These are phyloP conservation scores for Corylus heterophylla DNA, from an alignment of 306 rosid species.

Conservation along the genomic window DNA sequence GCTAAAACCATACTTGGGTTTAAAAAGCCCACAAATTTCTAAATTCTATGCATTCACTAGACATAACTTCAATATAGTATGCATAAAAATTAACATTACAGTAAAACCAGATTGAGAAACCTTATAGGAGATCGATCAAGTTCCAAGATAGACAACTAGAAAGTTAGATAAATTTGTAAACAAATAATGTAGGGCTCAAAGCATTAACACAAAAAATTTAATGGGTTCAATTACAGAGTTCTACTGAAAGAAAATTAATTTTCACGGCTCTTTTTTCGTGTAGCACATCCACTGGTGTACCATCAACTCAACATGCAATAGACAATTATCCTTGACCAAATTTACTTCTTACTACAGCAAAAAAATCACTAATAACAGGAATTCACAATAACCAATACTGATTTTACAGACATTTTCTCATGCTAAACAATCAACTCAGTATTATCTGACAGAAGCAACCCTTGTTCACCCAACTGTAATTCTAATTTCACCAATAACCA, in stretches of 20 bases:
- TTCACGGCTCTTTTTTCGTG: not conserved
- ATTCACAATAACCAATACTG: too few species aligned
- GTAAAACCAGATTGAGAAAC: not conserved
- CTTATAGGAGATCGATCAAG: not conserved
- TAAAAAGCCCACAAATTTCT: not conserved
- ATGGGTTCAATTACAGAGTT: not conserved
- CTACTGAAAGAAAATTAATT: not conserved
- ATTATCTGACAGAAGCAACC: too few species aligned
- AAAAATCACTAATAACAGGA: not conserved
- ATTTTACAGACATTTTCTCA: not conserved
- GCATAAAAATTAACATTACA: not conserved
- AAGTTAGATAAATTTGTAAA: not conserved
- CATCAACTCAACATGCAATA: not conserved
- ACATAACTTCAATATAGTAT: not conserved
- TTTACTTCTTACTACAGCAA: not conserved
- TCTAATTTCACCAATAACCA: too few species aligned
- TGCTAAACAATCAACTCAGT: not conserved
- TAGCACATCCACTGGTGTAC: not conserved
- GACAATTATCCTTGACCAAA: not conserved
- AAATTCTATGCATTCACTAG: not conserved
- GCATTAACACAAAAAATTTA: not conserved
- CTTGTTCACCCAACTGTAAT: too few species aligned
- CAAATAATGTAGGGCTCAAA: not conserved
- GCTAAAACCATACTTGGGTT: not conserved
- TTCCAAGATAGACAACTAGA: too few species aligned